A percentile compares a stretch with the other conserved stretches of the same genome.
Conservation (phyloP, 2,329 filamentous ascomycete species). For the Neoarthrinium moseri region DNA sequence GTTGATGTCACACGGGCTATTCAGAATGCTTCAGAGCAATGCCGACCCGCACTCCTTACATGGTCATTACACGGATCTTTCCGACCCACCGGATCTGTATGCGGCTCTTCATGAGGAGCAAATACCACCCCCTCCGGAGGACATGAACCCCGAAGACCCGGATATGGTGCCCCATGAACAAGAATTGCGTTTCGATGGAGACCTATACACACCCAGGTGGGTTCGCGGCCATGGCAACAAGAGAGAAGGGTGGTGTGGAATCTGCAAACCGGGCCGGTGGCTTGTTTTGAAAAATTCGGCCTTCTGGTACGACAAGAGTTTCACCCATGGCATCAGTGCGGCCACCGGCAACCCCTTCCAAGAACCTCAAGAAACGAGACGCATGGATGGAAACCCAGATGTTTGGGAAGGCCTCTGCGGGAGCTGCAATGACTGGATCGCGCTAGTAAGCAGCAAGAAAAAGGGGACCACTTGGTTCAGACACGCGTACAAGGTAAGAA, state of each 20-base stretch:
- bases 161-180: slow-evolving; percentile 77
- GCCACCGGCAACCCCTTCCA: slow-evolving; percentile 78
- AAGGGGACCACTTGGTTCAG: slow-evolving; percentile 92
- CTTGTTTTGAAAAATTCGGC: slow-evolving; percentile 86
- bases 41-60: slow-evolving; percentile 66
- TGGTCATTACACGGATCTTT: slow-evolving; percentile 70
- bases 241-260: slow-evolving; percentile 85
- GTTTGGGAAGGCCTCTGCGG: slow-evolving; percentile 80
- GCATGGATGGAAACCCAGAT: slow-evolving; percentile 78
- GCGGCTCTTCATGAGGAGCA: slow-evolving; percentile 74
- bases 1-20: slow-evolving; percentile 69
- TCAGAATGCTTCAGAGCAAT: slow-evolving; percentile 74
- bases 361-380: slow-evolving; percentile 70
- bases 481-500: slow-evolving; percentile 76
- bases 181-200: slow-evolving; percentile 74
- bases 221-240: slow-evolving; percentile 84
- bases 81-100: slow-evolving; percentile 75
- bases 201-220: slow-evolving; percentile 82
- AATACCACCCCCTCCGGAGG: slow-evolving; percentile 70
- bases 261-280: slow-evolving; percentile 84
- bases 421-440: slow-evolving; percentile 78
- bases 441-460: slow-evolving; percentile 81
- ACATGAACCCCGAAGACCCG: slow-evolving; percentile 77
- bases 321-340: slow-evolving; percentile 82
- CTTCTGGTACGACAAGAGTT: slow-evolving; percentile 92